phyloP scores from a whole-genome alignment of 805 yeast species.

The Tetrapisispora taiwanensis region DNA sequence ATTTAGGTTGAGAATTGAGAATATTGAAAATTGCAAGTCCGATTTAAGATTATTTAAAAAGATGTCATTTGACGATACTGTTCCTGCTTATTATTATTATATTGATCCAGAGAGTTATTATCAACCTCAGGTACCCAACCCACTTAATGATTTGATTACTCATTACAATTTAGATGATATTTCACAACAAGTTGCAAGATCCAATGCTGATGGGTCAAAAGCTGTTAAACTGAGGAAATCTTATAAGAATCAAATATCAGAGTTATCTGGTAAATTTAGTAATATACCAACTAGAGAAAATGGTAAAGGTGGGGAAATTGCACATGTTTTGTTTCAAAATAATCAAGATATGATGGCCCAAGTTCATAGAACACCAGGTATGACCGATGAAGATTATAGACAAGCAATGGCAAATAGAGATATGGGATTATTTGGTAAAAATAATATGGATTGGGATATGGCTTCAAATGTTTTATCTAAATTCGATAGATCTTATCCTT shows the following conservation, averaged over 20 bases:
- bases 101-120: conserved; percentile 29
- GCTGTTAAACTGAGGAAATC: conserved; percentile 91
- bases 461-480: conserved; percentile 24
- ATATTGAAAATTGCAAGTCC: too few relatives aligned
- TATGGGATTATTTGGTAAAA: conserved; percentile 16
- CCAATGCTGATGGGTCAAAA: conserved; percentile 78
- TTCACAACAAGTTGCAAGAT: conserved; percentile 75
- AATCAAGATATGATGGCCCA: conserved; percentile 26
- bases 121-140: conserved; percentile 51
- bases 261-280: conserved; percentile 68
- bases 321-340: conserved; percentile 27
- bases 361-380: conserved; percentile 16
- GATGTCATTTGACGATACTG: conserved; percentile 2
- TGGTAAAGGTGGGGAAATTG: conserved; percentile 31
- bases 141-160: conserved; percentile 57
- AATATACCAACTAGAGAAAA: conserved; percentile 41
- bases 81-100: conserved; percentile 30
- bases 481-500: conserved; percentile 26
- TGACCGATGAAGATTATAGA: conserved; percentile 21
- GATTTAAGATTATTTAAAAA: neutral
- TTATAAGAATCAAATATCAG: conserved; percentile 84
- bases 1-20: too few relatives aligned
- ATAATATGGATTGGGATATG: conserved; percentile 25
- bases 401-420: conserved; percentile 21
- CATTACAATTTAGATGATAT: conserved; percentile 58